These are phyloP conservation scores for Oryza glaberrima DNA, from an alignment of 176 grass and related monocot species.

Conservation along the genomic window DNA sequence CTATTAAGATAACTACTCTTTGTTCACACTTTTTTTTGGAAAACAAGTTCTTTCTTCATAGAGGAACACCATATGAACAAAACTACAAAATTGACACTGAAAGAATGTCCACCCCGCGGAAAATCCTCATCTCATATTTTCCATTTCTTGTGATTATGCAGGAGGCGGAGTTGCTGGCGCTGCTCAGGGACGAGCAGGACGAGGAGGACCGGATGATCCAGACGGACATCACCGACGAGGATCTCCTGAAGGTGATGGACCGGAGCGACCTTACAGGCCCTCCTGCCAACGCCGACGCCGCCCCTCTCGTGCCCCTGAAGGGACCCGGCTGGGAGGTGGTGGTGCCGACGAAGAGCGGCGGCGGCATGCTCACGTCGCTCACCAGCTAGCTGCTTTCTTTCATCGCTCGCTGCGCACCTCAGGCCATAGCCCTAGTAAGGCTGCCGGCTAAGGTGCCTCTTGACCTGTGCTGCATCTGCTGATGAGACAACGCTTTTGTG, in stretches of 20 bases:
- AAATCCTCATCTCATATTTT: not conserved
- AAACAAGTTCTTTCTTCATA: not conserved
- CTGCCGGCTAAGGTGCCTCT: not conserved
- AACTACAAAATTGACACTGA: not conserved
- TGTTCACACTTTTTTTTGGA: not conserved
- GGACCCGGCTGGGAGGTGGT: slow-evolving; percentile 98
- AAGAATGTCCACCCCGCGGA: not conserved
- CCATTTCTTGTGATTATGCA: slow-evolving; percentile 21
- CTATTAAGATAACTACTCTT: not conserved
- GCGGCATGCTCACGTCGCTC: slow-evolving; percentile 74
- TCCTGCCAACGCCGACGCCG: not conserved
- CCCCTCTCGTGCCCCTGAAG: slow-evolving; percentile 54
- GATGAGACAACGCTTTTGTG: slow-evolving; percentile 25
- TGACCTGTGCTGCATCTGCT: not conserved
- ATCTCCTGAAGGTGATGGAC: slow-evolving; percentile 71
- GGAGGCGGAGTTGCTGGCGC: slow-evolving; percentile 72
- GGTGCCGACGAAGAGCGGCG: slow-evolving; percentile 63
- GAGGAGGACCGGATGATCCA: slow-evolving; percentile 86
- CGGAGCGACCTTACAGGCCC: slow-evolving; percentile 57
- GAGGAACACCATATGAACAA: not conserved
- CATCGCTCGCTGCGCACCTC: not conserved
- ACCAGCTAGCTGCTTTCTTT: slow-evolving; percentile 46
- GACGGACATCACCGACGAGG: slow-evolving; percentile 70
- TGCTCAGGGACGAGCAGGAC: slow-evolving; percentile 74
- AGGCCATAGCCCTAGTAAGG: not conserved